Conservation (phyloP, 495 filamentous ascomycete species). For the Hyaloscypha bicolor region DNA sequence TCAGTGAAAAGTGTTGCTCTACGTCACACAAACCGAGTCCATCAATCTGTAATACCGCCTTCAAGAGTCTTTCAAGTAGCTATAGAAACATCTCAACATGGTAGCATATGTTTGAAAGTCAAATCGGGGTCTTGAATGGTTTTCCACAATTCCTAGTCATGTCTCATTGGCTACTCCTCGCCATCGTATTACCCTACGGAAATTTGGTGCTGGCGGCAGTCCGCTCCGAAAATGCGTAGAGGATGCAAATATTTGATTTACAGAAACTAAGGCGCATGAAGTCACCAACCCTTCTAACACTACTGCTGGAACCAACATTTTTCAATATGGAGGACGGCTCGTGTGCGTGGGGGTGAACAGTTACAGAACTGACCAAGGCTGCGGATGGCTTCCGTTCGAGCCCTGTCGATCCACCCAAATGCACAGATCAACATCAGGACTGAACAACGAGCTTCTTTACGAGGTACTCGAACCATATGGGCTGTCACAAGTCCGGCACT, state of each 20-base stretch:
- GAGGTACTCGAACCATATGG: neutral
- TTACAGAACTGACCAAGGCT: neutral
- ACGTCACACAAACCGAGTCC: too few relatives aligned
- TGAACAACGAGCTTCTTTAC: neutral
- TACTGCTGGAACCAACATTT: neutral
- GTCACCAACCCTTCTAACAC: neutral
- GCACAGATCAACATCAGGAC: neutral
- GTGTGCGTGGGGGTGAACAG: neutral
- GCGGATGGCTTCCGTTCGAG: neutral
- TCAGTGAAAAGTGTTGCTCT: too few relatives aligned
- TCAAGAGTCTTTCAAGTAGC: too few relatives aligned
- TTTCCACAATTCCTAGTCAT: neutral
- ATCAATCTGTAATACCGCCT: too few relatives aligned
- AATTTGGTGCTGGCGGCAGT: neutral
- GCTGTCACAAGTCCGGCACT: neutral
- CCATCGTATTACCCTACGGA: neutral
- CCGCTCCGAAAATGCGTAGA: neutral
- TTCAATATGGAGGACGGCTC: neutral
- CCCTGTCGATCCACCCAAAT: neutral
- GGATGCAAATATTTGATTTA: neutral
- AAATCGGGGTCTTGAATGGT: too few relatives aligned
- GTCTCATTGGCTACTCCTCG: neutral
- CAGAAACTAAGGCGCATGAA: neutral
- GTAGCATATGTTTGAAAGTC: too few relatives aligned
- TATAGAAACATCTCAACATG: too few relatives aligned